These are phyloP conservation scores for Termitomyces heimii DNA, from an alignment of 768 basidiomycete species.

Conservation along the genomic window DNA sequence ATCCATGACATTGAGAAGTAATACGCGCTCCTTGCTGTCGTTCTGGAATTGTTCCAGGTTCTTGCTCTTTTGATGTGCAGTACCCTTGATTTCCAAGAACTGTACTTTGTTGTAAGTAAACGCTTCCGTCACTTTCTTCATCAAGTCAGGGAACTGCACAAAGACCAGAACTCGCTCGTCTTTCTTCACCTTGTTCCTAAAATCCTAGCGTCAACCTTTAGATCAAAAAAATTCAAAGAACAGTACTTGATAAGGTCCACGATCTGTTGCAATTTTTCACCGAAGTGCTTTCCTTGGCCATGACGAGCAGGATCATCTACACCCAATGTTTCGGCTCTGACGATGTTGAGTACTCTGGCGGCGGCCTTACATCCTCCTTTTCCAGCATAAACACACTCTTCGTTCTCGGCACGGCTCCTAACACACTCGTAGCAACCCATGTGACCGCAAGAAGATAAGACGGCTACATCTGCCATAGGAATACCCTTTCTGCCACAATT, in stretches of 20 bases:
- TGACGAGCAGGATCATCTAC: constrained; percentile 73
- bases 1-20: constrained; percentile 90
- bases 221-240: background rate
- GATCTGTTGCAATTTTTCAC: constrained; percentile 76
- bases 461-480: constrained; percentile 65
- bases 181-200: constrained; percentile 60
- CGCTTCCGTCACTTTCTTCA: constrained; percentile 85
- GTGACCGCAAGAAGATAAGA: constrained; percentile 91
- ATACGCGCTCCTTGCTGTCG: constrained; percentile 66
- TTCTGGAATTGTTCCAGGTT: constrained; percentile 85
- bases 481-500: constrained; percentile 50
- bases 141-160: constrained; percentile 93
- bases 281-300: constrained; percentile 71
- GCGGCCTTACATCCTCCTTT: constrained; percentile 72
- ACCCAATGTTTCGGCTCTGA: constrained; percentile 73
- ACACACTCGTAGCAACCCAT: constrained; percentile 79
- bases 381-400: constrained; percentile 75
- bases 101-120: constrained; percentile 65
- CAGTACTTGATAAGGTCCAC: constrained; percentile 70
- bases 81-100: constrained; percentile 79
- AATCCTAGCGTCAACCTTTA: constrained; percentile 6
- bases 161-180: constrained; percentile 86
- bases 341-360: constrained; percentile 76
- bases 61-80: constrained; percentile 71
- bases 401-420: constrained; percentile 60